Conservation (phyloP, 306 rosid genomes). For the Lagenaria siceraria region DNA sequence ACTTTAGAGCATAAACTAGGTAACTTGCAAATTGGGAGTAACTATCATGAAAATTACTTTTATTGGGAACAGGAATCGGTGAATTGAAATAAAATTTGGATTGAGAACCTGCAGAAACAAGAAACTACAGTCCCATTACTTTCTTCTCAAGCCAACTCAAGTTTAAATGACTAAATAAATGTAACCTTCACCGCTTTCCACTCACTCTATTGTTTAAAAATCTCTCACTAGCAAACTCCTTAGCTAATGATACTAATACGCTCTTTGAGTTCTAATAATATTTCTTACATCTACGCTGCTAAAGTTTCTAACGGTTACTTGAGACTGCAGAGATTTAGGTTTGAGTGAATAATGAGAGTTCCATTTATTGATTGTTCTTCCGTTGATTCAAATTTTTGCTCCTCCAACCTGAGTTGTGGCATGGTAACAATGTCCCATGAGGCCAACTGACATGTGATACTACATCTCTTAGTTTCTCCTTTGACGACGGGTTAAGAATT, state of each 20-base stretch:
- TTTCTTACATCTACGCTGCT: not conserved
- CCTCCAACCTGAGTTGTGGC: not conserved
- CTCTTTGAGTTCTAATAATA: not conserved
- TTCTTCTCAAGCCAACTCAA: not conserved
- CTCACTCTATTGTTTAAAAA: not conserved
- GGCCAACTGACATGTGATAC: not conserved
- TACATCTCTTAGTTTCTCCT: not conserved
- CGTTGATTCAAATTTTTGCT: not conserved
- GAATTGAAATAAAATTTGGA: not conserved
- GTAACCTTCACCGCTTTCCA: not conserved
- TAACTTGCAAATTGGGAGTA: not conserved
- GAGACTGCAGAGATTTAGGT: not conserved
- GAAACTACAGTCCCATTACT: not conserved
- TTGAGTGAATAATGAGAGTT: not conserved
- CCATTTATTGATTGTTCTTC: not conserved
- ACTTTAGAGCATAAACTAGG: not conserved
- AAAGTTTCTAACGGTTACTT: not conserved
- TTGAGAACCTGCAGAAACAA: not conserved
- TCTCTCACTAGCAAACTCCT: not conserved
- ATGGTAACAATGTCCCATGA: not conserved
- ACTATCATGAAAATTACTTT: not conserved
- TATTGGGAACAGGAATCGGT: not conserved
- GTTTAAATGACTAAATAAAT: not conserved
- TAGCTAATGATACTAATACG: not conserved
- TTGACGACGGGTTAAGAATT: not conserved